Evolutionary conservation across 139 green algal species (phyloP), one percentile per base, ranked within the genome.

Genomic region (Coelastrella sp.): DNA sequence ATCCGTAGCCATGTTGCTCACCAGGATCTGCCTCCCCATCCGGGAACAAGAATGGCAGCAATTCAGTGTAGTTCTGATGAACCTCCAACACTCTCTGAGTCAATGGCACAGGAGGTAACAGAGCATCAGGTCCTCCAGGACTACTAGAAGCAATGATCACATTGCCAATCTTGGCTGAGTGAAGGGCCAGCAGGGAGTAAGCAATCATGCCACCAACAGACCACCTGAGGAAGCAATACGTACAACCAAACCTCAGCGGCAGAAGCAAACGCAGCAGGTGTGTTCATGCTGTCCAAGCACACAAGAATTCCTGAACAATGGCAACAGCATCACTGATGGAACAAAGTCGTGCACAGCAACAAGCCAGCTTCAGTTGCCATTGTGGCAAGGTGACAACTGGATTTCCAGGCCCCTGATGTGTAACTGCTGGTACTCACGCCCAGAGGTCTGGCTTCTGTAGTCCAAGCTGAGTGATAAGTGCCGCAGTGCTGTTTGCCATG

Each of bases 401-500:
- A n/a, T n/a, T n/a, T n/a, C n/a, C n/a, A n/a, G n/a, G n/a, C n/a
- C n/a, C n/a, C n/a, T n/a, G n/a, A n/a, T n/a, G 35, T 37, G 32
- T 25, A 35, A 37, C 13, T 40, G 62, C 9, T 0, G 38, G 62
- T 4, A 4, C 69, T 78, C 40, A 78, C 69, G 40, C 48, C 40
- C 40, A 78, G 21, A 78, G 59, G 69, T 78, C 69, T 25, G 69
- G 40, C 40, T 60, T 30, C 5, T 41, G 41, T 25, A 78, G 41
- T 4, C 69, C 69, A 23, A 78, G 72, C 27, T 64, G n/a, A n/a
- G n/a, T n/a, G n/a, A 57, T 57, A 13, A 57, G 45, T 57, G 45
- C 45, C 30, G 45, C 72, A n/a, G 72, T 80, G 45, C 45, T 66
- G 30, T 80, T 80, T 2, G 72, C 72, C 72, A 80, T 66, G 17